These are phyloP conservation scores for Brassica incana DNA, from an alignment of 345 rosid species.

Conservation along the genomic window DNA sequence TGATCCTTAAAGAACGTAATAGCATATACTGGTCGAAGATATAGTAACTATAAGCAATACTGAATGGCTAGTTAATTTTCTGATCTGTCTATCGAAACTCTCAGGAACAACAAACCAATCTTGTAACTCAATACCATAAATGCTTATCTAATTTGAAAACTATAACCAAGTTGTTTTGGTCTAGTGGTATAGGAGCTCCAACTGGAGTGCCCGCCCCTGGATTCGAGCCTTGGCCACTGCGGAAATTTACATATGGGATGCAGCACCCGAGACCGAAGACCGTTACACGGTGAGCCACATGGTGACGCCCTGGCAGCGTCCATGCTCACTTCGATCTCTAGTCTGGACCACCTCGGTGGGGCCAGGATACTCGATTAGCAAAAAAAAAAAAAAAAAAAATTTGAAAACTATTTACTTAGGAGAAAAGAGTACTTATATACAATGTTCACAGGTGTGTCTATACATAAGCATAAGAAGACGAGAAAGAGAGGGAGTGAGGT, in stretches of 20 bases:
- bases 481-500: slow-evolving; percentile 24
- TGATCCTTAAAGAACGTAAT: neutral
- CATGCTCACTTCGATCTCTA: too few relatives aligned
- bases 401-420: neutral
- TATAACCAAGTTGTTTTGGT: too few relatives aligned
- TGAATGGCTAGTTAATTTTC: slow-evolving; percentile 3
- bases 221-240: too few relatives aligned
- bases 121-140: slow-evolving; percentile 17
- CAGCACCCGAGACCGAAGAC: too few relatives aligned
- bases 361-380: too few relatives aligned
- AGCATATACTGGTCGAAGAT: neutral
- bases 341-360: too few relatives aligned
- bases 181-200: too few relatives aligned
- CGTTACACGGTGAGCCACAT: too few relatives aligned
- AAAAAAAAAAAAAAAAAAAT: too few relatives aligned
- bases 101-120: slow-evolving; percentile 20
- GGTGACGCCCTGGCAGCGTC: too few relatives aligned
- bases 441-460: neutral
- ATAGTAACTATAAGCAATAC: neutral
- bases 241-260: too few relatives aligned
- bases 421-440: neutral
- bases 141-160: neutral
- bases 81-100: slow-evolving; percentile 15
- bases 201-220: too few relatives aligned
- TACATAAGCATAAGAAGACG: neutral